A percentile compares a stretch with the other conserved stretches of the same genome.
phyloP scores from a whole-genome alignment of 2,329 filamentous ascomycete species.

The Calonectria honghensis region DNA sequence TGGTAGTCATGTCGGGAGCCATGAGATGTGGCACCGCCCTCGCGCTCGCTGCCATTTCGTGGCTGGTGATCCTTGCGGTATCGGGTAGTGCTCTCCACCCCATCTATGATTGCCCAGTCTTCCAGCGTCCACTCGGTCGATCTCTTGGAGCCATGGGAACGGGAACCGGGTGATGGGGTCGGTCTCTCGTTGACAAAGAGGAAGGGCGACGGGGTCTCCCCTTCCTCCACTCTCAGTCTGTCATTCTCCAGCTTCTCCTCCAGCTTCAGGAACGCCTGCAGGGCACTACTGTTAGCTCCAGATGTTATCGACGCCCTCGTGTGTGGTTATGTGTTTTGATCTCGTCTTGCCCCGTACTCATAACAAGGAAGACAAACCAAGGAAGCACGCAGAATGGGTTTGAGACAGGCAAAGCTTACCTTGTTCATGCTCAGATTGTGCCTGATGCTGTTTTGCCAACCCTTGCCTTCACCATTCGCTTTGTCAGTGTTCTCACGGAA shows the following conservation, averaged over 20 bases:
- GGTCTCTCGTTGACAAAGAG: constrained; percentile 35
- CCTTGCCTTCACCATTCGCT: constrained; percentile 80
- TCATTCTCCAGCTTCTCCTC: constrained; percentile 56
- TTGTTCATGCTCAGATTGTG: constrained; percentile 98
- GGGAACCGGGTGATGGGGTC: constrained; percentile 31
- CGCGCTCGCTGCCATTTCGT: constrained; percentile 46
- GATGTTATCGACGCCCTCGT: neutral
- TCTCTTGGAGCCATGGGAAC: constrained; percentile 72
- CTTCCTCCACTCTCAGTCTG: constrained; percentile 39
- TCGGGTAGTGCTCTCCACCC: constrained; percentile 90
- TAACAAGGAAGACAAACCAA: constrained; percentile 31
- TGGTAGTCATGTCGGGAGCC: constrained; percentile 45
- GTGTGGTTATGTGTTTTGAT: neutral
- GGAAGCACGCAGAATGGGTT: constrained; percentile 39
- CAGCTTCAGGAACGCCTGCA: constrained; percentile 66
- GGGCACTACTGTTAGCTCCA: constrained; percentile 43
- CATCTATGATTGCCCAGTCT: constrained; percentile 79
- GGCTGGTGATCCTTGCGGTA: constrained; percentile 75
- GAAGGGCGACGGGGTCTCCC: constrained; percentile 52
- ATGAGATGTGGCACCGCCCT: constrained; percentile 42
- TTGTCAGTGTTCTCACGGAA: constrained; percentile 89
- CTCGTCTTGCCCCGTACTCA: constrained; percentile 37
- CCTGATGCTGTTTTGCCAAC: constrained; percentile 97
- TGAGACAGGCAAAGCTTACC: constrained; percentile 69
- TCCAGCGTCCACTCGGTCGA: constrained; percentile 86